Percentiles rank a stretch among this genome's conserved stretches.
Conservation (phyloP, 129 eudicot species). For the Chrysanthemum seticuspe region DNA sequence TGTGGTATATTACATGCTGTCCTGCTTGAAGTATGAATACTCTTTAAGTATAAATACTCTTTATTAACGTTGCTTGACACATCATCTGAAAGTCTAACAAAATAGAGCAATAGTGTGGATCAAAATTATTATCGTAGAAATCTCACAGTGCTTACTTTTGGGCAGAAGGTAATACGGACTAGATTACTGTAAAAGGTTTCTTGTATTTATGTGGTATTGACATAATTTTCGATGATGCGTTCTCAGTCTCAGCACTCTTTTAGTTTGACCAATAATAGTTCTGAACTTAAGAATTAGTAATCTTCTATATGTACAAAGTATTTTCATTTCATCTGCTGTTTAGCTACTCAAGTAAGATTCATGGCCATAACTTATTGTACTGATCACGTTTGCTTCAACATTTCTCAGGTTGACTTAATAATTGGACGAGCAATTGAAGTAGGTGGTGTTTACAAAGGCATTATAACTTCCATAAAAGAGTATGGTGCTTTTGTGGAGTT, state of each 20-base stretch:
- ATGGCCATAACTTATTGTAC: not conserved
- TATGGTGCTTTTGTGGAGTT: conserved; percentile 99
- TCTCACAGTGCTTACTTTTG: not conserved
- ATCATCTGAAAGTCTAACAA: too few species aligned
- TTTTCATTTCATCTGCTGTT: not conserved
- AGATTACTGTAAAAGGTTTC: too few species aligned
- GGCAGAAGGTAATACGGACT: not conserved
- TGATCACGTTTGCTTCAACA: conserved; percentile 8
- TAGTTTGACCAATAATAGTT: not conserved
- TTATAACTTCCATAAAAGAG: conserved; percentile 71
- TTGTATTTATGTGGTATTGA: not conserved
- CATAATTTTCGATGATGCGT: not conserved
- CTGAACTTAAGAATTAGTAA: not conserved
- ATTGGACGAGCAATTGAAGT: conserved; percentile 92
- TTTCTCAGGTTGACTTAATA: conserved; percentile 65
- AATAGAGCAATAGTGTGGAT: not conserved
- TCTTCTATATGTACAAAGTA: not conserved
- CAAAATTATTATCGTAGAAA: not conserved
- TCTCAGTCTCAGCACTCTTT: not conserved
- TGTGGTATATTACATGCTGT: too few species aligned
- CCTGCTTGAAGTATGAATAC: too few species aligned
- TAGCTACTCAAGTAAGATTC: not conserved
- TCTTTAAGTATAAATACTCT: too few species aligned
- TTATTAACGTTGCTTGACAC: too few species aligned
- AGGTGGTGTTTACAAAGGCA: conserved; percentile 87